Evolutionary conservation across 495 filamentous ascomycete genomes (phyloP).

Genomic region (Penicillium maclennaniae): DNA sequence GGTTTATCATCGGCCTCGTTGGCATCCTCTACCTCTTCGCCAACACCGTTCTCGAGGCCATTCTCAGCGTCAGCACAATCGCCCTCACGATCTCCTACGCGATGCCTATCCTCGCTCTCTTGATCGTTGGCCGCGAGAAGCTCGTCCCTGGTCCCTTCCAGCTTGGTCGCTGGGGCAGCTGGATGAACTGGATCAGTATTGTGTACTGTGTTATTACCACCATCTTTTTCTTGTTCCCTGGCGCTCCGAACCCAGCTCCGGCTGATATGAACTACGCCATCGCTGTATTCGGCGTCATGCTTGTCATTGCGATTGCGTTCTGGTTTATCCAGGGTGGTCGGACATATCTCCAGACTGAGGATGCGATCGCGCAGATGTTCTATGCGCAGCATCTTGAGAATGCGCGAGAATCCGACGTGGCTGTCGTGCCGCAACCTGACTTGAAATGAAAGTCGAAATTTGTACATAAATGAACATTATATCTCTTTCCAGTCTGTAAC

Average conservation of each 20-base stretch:
- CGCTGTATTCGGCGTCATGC: conserved; percentile 48
- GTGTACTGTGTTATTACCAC: conserved; percentile 46
- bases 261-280: conserved; percentile 50
- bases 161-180: conserved; percentile 36
- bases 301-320: conserved; percentile 42
- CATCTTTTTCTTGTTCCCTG: conserved; percentile 48
- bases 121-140: conserved; percentile 40
- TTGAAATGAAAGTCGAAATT: background rate
- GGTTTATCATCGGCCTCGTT: conserved; percentile 38
- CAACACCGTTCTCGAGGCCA: conserved; percentile 45
- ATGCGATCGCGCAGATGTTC: conserved; percentile 39
- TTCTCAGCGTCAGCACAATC: conserved; percentile 49
- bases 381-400: conserved; percentile 38
- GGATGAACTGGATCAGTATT: conserved; percentile 42
- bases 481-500: background rate
- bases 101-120: conserved; percentile 42
- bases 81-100: conserved; percentile 47
- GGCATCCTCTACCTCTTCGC: conserved; percentile 46
- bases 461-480: background rate
- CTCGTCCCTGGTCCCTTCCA: conserved; percentile 37
- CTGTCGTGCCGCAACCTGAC: conserved; percentile 19
- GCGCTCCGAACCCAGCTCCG: conserved; percentile 33
- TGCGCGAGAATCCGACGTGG: conserved; percentile 37
- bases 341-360: conserved; percentile 41
- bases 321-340: conserved; percentile 39